These are phyloP conservation scores for Eimeria brunetti DNA, from an alignment of 169 alveolate species.

Conservation along the genomic window DNA sequence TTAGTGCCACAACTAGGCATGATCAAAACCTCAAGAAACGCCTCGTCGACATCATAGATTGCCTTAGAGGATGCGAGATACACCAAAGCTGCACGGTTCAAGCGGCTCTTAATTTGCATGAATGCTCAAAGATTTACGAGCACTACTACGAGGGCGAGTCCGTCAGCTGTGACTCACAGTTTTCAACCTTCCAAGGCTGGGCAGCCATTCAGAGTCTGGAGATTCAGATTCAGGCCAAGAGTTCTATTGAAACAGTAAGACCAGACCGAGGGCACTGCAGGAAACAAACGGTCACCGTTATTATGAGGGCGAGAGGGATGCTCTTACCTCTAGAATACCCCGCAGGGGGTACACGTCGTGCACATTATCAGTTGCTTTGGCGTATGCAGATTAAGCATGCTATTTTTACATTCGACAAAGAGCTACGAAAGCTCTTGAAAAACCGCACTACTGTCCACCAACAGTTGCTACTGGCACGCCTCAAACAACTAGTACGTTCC, in stretches of 20 bases:
- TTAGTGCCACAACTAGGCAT: background rate
- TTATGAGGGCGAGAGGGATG: background rate
- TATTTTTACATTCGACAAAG: slow-evolving; percentile 1
- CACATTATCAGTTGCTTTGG: background rate
- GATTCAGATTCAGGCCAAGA: slow-evolving; percentile 3
- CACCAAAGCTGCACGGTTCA: slow-evolving; percentile 14
- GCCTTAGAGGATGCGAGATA: slow-evolving; percentile 43
- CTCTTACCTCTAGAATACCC: background rate
- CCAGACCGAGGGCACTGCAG: background rate
- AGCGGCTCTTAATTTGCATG: slow-evolving; percentile 9
- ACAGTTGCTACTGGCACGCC: slow-evolving; percentile 63
- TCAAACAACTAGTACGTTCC: slow-evolving; percentile 41
- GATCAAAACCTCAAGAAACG: background rate
- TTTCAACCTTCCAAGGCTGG: background rate
- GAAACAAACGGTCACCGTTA: background rate
- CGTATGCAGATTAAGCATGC: background rate
- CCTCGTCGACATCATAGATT: background rate
- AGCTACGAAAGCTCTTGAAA: slow-evolving; percentile 32
- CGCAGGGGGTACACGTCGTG: background rate
- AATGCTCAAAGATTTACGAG: background rate
- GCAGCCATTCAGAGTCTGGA: slow-evolving; percentile 15
- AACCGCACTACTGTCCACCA: slow-evolving; percentile 27
- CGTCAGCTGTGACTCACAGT: background rate
- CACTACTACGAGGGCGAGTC: slow-evolving; percentile 31
- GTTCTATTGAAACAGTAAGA: slow-evolving; percentile 11